phyloP scores from a whole-genome alignment of 2,329 filamentous ascomycete genomes.

The Penicillium capsulatum region DNA sequence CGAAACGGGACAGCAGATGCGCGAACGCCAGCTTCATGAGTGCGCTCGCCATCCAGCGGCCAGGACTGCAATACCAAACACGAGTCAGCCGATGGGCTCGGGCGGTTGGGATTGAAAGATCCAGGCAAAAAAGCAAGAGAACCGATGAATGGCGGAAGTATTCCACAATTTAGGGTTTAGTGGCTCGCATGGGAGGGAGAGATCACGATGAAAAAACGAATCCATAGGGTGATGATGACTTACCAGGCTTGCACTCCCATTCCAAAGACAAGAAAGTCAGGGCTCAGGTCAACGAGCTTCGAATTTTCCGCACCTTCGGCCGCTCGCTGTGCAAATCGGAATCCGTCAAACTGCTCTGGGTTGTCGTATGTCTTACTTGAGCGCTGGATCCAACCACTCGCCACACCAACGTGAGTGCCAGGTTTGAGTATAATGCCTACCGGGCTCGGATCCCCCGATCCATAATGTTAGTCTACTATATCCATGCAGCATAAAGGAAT shows the following conservation, averaged over 20 bases:
- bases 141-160: neutral
- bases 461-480: too few species aligned
- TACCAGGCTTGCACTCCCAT: slow-evolving; percentile 23
- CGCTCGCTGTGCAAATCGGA: slow-evolving; percentile 18
- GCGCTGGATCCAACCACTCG: slow-evolving; percentile 17
- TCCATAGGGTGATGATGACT: too few species aligned
- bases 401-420: slow-evolving; percentile 20
- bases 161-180: neutral
- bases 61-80: slow-evolving; percentile 15
- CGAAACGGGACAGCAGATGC: slow-evolving; percentile 14
- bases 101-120: slow-evolving; percentile 14
- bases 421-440: slow-evolving; percentile 18
- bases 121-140: neutral
- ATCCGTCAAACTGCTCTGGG: slow-evolving; percentile 19
- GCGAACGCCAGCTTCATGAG: slow-evolving; percentile 20
- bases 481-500: too few species aligned
- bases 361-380: slow-evolving; percentile 12
- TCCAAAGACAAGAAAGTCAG: slow-evolving; percentile 23
- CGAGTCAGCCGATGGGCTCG: slow-evolving; percentile 12
- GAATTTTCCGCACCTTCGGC: slow-evolving; percentile 12
- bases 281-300: slow-evolving; percentile 18
- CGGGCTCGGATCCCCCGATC: neutral
- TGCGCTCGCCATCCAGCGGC: slow-evolving; percentile 21
- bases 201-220: too few species aligned
- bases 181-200: too few species aligned